phyloP scores from a whole-genome alignment of 2,329 filamentous ascomycete genomes.

The Alternaria solani region DNA sequence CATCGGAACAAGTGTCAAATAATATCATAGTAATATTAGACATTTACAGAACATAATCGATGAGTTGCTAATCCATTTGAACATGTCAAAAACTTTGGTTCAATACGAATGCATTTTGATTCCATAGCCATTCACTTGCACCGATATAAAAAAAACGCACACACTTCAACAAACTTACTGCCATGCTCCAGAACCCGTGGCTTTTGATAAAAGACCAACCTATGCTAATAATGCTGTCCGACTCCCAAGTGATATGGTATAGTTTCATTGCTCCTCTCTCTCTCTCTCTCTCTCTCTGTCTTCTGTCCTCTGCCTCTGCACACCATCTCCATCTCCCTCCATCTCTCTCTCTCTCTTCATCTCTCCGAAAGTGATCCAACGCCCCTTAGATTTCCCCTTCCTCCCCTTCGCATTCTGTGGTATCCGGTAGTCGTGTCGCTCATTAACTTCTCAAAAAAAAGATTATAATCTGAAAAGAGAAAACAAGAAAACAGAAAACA shows the following conservation, averaged over 20 bases:
- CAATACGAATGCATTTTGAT: too few species aligned
- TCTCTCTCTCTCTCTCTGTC: too few species aligned
- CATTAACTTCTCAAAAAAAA: conserved; percentile 44
- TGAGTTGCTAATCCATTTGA: too few species aligned
- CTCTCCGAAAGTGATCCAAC: conserved; percentile 22
- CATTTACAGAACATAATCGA: too few species aligned
- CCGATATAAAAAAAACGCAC: too few species aligned
- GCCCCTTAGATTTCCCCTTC: conserved; percentile 36
- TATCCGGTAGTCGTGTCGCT: conserved; percentile 51
- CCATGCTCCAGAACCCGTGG: conserved; percentile 15
- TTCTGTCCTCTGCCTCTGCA: too few species aligned
- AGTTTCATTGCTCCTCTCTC: conserved; percentile 15
- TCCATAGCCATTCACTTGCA: too few species aligned
- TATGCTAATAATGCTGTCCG: conserved; percentile 28
- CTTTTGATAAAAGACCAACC: not conserved
- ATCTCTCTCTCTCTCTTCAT: not conserved
- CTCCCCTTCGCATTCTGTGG: conserved; percentile 39
- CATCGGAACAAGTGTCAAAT: too few species aligned
- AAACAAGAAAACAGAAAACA: conserved; percentile 22
- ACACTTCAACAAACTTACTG: not conserved
- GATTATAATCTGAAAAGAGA: conserved; percentile 33
- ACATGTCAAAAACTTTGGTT: too few species aligned
- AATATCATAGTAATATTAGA: too few species aligned
- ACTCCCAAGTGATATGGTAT: conserved; percentile 42
- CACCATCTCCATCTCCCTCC: not conserved